Conservation (phyloP, 768 basidiomycete genomes). For the Xerocomellus dryophilus region DNA sequence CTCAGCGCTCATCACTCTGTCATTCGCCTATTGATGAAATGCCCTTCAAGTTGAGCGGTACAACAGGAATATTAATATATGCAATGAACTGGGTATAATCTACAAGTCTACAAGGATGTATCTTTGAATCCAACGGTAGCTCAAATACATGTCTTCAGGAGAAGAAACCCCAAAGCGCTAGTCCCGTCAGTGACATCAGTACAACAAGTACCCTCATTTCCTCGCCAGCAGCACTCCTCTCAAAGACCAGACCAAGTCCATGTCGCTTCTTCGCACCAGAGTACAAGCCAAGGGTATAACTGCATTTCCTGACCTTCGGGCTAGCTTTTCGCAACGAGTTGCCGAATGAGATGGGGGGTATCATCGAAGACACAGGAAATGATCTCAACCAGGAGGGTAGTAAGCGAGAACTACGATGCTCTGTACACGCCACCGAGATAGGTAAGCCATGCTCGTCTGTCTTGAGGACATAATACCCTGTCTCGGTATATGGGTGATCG, state of each 20-base stretch:
- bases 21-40: neutral
- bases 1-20: neutral
- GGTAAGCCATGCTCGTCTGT: constrained; percentile 68
- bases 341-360: constrained; percentile 9
- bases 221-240: constrained; percentile 63
- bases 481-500: constrained; percentile 28
- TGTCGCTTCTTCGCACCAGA: constrained; percentile 40
- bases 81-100: neutral
- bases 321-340: constrained; percentile 30
- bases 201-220: constrained; percentile 44
- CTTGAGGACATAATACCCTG: constrained; percentile 55
- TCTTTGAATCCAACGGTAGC: neutral
- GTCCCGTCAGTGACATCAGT: constrained; percentile 26
- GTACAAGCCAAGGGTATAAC: constrained; percentile 26
- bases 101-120: neutral
- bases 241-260: constrained; percentile 46
- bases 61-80: neutral
- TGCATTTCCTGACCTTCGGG: constrained; percentile 25
- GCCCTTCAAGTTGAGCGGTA: neutral
- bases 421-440: constrained; percentile 46
- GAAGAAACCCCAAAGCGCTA: constrained; percentile 35
- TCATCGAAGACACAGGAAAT: constrained; percentile 28
- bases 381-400: constrained; percentile 30
- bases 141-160: constrained; percentile 7
- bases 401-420: constrained; percentile 37